A percentile compares a stretch with the other conserved stretches of the same genome.
Conservation (phyloP, 192 early-diverging fungal species). For the Linderina pennispora region DNA sequence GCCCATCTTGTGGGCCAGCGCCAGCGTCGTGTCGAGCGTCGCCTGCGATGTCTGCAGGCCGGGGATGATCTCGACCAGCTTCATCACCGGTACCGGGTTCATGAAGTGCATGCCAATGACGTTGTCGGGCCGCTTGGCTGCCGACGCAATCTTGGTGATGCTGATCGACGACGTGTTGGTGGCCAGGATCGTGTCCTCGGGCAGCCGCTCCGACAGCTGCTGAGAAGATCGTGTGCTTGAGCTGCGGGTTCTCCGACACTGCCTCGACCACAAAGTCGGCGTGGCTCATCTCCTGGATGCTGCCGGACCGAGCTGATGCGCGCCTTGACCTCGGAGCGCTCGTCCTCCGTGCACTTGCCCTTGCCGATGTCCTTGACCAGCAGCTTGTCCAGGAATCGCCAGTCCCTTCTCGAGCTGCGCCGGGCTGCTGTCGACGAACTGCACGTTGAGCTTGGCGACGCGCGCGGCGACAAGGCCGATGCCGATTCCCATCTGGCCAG, state of each 20-base stretch:
- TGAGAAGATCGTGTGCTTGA: constrained; percentile 82
- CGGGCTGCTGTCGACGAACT: constrained; percentile 74
- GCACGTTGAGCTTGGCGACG: constrained; percentile 69
- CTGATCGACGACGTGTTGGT: constrained; percentile 97
- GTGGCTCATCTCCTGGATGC: constrained; percentile 55
- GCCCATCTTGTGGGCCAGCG: constrained; percentile 78
- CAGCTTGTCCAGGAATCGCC: constrained; percentile 72
- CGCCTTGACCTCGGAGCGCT: constrained; percentile 53
- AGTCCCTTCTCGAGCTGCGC: constrained; percentile 74
- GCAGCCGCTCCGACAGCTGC: constrained; percentile 63
- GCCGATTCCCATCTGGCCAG: constrained; percentile 93
- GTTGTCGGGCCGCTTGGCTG: constrained; percentile 53
- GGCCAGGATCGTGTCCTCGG: constrained; percentile 72
- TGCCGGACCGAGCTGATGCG: constrained; percentile 57
- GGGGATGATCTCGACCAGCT: constrained; percentile 94
- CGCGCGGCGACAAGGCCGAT: constrained; percentile 89
- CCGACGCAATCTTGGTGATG: constrained; percentile 94
- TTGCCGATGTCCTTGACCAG: constrained; percentile 87
- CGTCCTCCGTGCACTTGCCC: constrained; percentile 76
- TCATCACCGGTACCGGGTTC: constrained; percentile 98
- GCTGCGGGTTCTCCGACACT: constrained; percentile 73
- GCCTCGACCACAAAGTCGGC: constrained; percentile 94
- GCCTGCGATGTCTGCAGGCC: constrained; percentile 74
- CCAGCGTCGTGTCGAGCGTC: constrained; percentile 68
- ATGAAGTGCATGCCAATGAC: constrained; percentile 99